Evolutionary conservation across 345 rosid species (phyloP), one percentile per base, ranked within the genome.

Genomic region (Draba incana): DNA sequence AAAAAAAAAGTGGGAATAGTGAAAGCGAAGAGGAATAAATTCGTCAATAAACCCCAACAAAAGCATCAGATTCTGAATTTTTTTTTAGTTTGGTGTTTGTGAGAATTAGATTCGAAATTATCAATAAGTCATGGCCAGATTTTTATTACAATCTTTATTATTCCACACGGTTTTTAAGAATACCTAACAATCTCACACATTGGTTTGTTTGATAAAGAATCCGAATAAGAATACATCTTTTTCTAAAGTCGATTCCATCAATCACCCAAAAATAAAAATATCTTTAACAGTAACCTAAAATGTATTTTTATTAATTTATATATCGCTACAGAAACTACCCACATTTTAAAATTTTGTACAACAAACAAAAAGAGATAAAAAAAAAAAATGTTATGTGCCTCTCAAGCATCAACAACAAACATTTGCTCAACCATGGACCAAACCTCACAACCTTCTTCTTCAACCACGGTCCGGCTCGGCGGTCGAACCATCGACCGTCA

Each of bases 351-450:
- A 13, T 5, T 57, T 8, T 20, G 57, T 6, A 64, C 54, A 56
- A 28, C 50, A 25, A 37, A 48, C 15, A 37, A 16, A 4, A 23
- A 50, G 42, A 27, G 3, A 28, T 0, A 1, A 8, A 20, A 1
- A 8, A 20, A 1, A 8, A 48, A 31, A 58, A 74, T 74, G 72
- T 66, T 74, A 25, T 58, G 77, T 74, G 84, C 84, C 14, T 90
- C 98, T 38, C 94, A 85, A 79, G 89, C 94, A 69, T 90, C 77
- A 66, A 13, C 97, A 60, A 85, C 90, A 16, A 83, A 88, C 75
- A 75, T 90, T 67, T 83, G 90, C 77, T 66, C 78, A 42, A 64
- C 55, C 24, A 76, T 81, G 81, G 85, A 83, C 28, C 84, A 80
- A 69, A 58, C 75, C 25, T 52, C 81, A 12, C 66, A 68, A 31